Base-by-base conservation (phyloP, 441 rosid species). In the Populus tomentosa region DNA sequence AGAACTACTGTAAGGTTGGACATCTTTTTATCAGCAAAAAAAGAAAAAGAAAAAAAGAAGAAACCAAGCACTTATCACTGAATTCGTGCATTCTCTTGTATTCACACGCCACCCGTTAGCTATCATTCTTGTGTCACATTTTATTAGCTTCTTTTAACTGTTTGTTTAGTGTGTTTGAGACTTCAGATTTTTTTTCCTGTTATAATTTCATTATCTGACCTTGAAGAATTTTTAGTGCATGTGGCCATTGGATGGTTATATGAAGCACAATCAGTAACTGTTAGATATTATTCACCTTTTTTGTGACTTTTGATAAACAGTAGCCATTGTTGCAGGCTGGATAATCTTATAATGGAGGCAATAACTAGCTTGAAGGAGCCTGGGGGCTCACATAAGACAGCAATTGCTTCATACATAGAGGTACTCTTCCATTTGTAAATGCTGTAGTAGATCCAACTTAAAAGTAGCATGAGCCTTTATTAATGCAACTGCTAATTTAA, bases 311-410 rank as follows among this genome's bases (percentile, higher is more conserved):
- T 56, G 8, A 23, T 11, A 0, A 38, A 6, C 72, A 18, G 36
- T 80, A 75, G 64, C 80, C 65, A 26, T 73, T 69, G 63, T 67
- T 81, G 46, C 77, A 96, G 98, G 90, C 82, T 94, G 87, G 99
- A 96, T 67, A 87, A 77, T 87, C 98, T 96, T 62, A 88, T 96
- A 78, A 80, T 90, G 92, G 99, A 96, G 80, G 98, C 98, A 56
- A 87, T 96, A 80, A 76, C 86, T 75, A 87, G 81, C 81, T 82
- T 96, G 90, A 90, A 89, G 87, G 98, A 96, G 86, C 92, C 92
- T 75, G 90, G 88, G 66, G 99, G 99, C 81, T 94, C 96, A n/a
- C 87, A 89, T 78, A 94, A 93, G 89, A 91, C 97, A 30, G 40
- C 88, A 69, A 94, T 96, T 72, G 93, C 93, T 78, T 77, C 92